Conservation (phyloP, 2,329 filamentous ascomycete species). For the Dendrostoma leiphaemia region DNA sequence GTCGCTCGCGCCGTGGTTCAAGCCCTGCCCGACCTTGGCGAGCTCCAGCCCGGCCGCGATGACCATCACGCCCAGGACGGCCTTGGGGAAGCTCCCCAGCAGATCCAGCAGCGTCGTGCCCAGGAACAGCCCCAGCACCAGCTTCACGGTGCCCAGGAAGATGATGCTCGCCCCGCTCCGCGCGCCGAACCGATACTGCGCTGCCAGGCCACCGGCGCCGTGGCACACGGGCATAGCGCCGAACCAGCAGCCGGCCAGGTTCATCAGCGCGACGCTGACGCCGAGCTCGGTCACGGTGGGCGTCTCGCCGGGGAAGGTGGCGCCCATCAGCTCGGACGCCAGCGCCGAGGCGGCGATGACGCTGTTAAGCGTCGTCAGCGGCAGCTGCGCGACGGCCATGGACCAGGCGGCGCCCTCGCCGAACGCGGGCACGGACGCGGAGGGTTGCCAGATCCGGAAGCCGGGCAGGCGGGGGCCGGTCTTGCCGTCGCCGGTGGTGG, state of each 20-base stretch:
- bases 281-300: constrained; percentile 77
- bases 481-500: constrained; percentile 17
- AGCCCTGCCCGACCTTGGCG: constrained; percentile 76
- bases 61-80: constrained; percentile 82
- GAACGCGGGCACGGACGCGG: constrained; percentile 40
- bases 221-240: constrained; percentile 96
- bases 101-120: constrained; percentile 71
- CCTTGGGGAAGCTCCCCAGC: constrained; percentile 70
- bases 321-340: constrained; percentile 68
- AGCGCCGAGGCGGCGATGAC: constrained; percentile 84
- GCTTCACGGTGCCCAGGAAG: constrained; percentile 72
- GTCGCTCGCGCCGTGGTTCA: constrained; percentile 70
- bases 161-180: constrained; percentile 83
- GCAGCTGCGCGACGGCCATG: constrained; percentile 81
- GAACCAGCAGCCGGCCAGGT: constrained; percentile 84
- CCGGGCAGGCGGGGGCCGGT: constrained; percentile 40
- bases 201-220: constrained; percentile 85
- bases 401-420: constrained; percentile 38
- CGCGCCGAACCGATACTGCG: constrained; percentile 87
- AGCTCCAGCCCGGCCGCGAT: constrained; percentile 86
- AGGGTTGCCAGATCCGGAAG: constrained; percentile 61
- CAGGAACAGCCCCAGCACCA: constrained; percentile 72
- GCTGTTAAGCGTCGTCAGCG: constrained; percentile 89
- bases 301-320: constrained; percentile 51
- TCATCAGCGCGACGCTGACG: constrained; percentile 79